Conservation (phyloP, 768 basidiomycete genomes). For the Paxillus ammoniavirescens region DNA sequence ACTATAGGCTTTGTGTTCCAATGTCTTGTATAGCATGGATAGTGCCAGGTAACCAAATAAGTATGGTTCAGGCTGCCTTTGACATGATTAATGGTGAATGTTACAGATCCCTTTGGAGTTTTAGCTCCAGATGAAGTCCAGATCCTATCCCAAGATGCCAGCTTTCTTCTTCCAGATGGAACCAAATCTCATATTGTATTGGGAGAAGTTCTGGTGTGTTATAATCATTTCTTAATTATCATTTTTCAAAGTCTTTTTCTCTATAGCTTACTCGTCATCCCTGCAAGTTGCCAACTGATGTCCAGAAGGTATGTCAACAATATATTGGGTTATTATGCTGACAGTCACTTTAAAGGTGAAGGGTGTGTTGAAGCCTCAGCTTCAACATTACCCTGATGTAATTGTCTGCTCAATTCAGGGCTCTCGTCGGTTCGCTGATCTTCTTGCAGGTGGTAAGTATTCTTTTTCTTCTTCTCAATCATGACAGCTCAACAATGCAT, state of each 20-base stretch:
- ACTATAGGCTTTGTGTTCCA: slow-evolving; percentile 49
- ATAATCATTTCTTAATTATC: background rate
- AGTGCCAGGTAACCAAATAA: slow-evolving; percentile 45
- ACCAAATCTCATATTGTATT: slow-evolving; percentile 46
- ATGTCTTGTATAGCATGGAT: slow-evolving; percentile 63
- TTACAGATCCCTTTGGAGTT: slow-evolving; percentile 50
- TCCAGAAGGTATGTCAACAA: slow-evolving; percentile 50
- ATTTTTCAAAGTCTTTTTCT: background rate
- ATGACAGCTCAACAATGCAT: background rate
- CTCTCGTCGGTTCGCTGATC: slow-evolving; percentile 50
- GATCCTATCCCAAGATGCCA: slow-evolving; percentile 47
- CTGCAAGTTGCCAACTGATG: slow-evolving; percentile 69
- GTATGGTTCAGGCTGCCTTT: background rate
- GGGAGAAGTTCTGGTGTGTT: slow-evolving; percentile 56
- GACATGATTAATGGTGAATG: background rate
- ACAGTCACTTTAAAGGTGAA: slow-evolving; percentile 40
- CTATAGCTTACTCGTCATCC: slow-evolving; percentile 58
- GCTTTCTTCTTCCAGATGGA: slow-evolving; percentile 42
- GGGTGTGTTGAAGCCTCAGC: slow-evolving; percentile 51
- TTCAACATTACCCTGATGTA: slow-evolving; percentile 53
- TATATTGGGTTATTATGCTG: background rate
- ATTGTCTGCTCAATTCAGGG: slow-evolving; percentile 58
- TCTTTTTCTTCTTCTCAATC: background rate
- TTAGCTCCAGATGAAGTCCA: slow-evolving; percentile 56
- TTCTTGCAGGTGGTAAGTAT: slow-evolving; percentile 57